These are phyloP conservation scores for Fragaria iinumae DNA, from an alignment of 306 rosid genomes.

Conservation along the genomic window DNA sequence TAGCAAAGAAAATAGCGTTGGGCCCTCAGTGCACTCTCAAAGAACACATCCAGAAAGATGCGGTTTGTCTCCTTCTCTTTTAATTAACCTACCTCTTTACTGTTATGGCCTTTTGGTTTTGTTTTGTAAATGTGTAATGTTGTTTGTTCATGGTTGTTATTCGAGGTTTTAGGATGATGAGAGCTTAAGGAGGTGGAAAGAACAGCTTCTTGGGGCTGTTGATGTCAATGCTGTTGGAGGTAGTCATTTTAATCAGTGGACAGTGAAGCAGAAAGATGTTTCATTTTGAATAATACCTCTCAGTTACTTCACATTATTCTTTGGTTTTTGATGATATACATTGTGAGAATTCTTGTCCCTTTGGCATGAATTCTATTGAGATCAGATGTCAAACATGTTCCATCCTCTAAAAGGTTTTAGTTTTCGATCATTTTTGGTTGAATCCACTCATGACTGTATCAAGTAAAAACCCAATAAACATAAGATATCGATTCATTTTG, in stretches of 20 bases:
- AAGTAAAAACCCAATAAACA: not conserved
- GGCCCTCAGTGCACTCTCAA: slow-evolving; percentile 88
- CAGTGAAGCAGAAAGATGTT: not conserved
- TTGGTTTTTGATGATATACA: not conserved
- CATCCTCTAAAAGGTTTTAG: not conserved
- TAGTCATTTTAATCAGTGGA: slow-evolving; percentile 21
- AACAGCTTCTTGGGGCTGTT: slow-evolving; percentile 94
- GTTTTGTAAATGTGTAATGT: slow-evolving; percentile 8
- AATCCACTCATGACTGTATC: not conserved
- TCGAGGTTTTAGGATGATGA: slow-evolving; percentile 72
- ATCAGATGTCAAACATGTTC: not conserved
- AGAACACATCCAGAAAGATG: slow-evolving; percentile 87
- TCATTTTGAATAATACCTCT: not conserved
- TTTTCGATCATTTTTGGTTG: not conserved
- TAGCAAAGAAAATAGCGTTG: slow-evolving; percentile 68
- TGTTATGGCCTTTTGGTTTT: not conserved
- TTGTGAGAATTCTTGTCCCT: not conserved
- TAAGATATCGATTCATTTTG: not conserved
- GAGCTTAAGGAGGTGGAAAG: slow-evolving; percentile 96
- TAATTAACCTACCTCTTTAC: not conserved
- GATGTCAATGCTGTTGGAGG: slow-evolving; percentile 86
- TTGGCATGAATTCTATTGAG: not conserved
- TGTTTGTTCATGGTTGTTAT: slow-evolving; percentile 3
- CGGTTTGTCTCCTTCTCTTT: slow-evolving; percentile 38
- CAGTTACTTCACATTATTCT: not conserved